Conservation (phyloP, 768 basidiomycete genomes). For the Coprinellus aureogranulatus region DNA sequence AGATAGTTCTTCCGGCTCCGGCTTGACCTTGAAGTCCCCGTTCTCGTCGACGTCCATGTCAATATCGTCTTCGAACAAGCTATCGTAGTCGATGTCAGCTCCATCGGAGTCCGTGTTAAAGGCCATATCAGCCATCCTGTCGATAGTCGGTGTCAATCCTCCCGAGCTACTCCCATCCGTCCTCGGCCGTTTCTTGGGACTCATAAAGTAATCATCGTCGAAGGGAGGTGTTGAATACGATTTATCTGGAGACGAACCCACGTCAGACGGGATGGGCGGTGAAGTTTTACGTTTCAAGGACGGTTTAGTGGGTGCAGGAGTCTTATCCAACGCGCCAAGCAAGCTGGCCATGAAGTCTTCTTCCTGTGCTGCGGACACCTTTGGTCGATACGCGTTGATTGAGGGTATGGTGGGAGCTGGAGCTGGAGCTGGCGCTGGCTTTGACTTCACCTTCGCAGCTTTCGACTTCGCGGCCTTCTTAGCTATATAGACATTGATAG, state of each 20-base stretch:
- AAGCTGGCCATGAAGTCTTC: constrained; percentile 85
- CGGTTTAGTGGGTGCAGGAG: constrained; percentile 33
- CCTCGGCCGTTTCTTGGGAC: constrained; percentile 68
- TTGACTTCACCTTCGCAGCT: constrained; percentile 39
- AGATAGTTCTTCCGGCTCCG: constrained; percentile 23
- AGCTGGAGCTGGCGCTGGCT: constrained; percentile 30
- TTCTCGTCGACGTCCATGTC: constrained; percentile 37
- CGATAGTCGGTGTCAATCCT: constrained; percentile 52
- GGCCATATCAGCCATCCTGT: constrained; percentile 57
- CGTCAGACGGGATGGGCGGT: constrained; percentile 37
- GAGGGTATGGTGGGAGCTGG: constrained; percentile 55
- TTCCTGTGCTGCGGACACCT: constrained; percentile 75
- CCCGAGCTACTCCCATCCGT: constrained; percentile 31
- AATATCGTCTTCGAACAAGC: constrained; percentile 41
- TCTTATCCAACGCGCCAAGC: constrained; percentile 66
- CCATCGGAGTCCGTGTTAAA: constrained; percentile 56
- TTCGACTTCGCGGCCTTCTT: constrained; percentile 46
- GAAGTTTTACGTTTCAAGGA: constrained; percentile 68
- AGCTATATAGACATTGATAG: constrained; percentile 12
- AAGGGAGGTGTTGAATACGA: constrained; percentile 36
- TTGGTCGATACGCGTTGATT: constrained; percentile 79
- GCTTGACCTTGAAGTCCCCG: constrained; percentile 13
- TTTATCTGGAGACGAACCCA: constrained; percentile 35
- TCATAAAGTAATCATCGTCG: constrained; percentile 62
- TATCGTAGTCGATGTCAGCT: constrained; percentile 55